Percentiles rank a stretch among this genome's conserved stretches.
These are phyloP conservation scores for Mitragyna speciosa DNA, from an alignment of 257 asterid species.

Conservation along the genomic window DNA sequence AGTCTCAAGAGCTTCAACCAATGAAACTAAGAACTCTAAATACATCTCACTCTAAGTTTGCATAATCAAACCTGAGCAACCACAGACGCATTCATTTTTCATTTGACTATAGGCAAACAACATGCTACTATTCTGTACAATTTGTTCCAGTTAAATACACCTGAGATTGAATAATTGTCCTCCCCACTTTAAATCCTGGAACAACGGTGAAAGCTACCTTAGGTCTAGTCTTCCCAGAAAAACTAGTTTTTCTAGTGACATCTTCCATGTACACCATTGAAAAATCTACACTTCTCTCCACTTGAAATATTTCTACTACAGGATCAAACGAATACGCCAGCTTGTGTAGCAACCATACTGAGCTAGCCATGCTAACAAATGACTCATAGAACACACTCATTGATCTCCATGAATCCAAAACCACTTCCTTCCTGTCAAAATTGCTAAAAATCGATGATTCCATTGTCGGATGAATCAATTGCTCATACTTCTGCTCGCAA, in stretches of 20 bases:
- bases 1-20: slow-evolving; percentile 6
- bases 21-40: slow-evolving; percentile 2
- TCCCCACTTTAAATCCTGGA: slow-evolving; percentile 86
- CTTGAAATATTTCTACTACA: slow-evolving; percentile 77
- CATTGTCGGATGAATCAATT: slow-evolving; percentile 86
- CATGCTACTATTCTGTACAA: slow-evolving; percentile 32
- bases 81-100: not conserved
- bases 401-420: slow-evolving; percentile 85
- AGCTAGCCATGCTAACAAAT: slow-evolving; percentile 87
- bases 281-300: slow-evolving; percentile 71
- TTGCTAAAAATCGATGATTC: slow-evolving; percentile 77
- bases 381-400: slow-evolving; percentile 72
- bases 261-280: slow-evolving; percentile 90
- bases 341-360: slow-evolving; percentile 90
- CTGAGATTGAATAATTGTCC: slow-evolving; percentile 72
- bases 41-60: not conserved
- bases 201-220: slow-evolving; percentile 84
- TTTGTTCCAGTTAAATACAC: slow-evolving; percentile 61
- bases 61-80: not conserved
- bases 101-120: not conserved
- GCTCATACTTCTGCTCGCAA: slow-evolving; percentile 79
- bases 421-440: slow-evolving; percentile 73
- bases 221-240: slow-evolving; percentile 42
- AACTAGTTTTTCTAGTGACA: slow-evolving; percentile 45
- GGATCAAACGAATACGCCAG: slow-evolving; percentile 74